A percentile compares a stretch with the other conserved stretches of the same genome.
Conservation (phyloP, 768 basidiomycete genomes). For the Lanmaoa rubissima region DNA sequence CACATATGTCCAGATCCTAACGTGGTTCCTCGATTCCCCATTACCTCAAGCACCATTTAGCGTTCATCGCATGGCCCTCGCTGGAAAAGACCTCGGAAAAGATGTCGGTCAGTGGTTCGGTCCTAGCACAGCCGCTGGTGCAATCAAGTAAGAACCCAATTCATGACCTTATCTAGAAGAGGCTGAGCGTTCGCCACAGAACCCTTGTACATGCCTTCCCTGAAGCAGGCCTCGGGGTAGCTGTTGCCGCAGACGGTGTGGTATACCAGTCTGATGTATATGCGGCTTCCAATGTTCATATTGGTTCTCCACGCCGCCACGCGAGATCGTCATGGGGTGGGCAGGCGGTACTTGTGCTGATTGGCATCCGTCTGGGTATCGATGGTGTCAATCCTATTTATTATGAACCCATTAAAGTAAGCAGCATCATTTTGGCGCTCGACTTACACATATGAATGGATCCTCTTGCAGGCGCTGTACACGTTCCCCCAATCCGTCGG, state of each 20-base stretch:
- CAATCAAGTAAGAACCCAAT: slow-evolving; percentile 66
- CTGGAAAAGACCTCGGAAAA: slow-evolving; percentile 92
- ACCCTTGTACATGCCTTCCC: slow-evolving; percentile 77
- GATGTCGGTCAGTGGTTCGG: slow-evolving; percentile 99
- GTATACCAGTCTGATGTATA: slow-evolving; percentile 87
- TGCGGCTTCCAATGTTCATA: slow-evolving; percentile 55
- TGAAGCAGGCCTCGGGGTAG: slow-evolving; percentile 75
- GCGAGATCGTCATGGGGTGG: slow-evolving; percentile 63
- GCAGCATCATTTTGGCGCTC: slow-evolving; percentile 8
- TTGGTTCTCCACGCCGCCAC: slow-evolving; percentile 32
- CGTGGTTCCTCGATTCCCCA: slow-evolving; percentile 95
- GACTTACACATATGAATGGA: neutral
- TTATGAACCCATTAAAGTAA: slow-evolving; percentile 78
- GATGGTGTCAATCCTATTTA: slow-evolving; percentile 96
- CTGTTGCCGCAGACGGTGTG: slow-evolving; percentile 78
- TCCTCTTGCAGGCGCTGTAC: slow-evolving; percentile 62
- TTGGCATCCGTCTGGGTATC: slow-evolving; percentile 84
- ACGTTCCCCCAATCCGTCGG: slow-evolving; percentile 95
- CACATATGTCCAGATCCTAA: slow-evolving; percentile 85
- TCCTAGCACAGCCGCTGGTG: slow-evolving; percentile 95
- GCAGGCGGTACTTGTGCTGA: slow-evolving; percentile 79
- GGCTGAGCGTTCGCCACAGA: slow-evolving; percentile 38
- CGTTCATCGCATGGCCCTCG: slow-evolving; percentile 93
- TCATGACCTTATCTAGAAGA: neutral
- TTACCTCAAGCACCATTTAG: slow-evolving; percentile 84